phyloP scores from a whole-genome alignment of 164 flowering plant genomes.

The Macadamia integrifolia region DNA sequence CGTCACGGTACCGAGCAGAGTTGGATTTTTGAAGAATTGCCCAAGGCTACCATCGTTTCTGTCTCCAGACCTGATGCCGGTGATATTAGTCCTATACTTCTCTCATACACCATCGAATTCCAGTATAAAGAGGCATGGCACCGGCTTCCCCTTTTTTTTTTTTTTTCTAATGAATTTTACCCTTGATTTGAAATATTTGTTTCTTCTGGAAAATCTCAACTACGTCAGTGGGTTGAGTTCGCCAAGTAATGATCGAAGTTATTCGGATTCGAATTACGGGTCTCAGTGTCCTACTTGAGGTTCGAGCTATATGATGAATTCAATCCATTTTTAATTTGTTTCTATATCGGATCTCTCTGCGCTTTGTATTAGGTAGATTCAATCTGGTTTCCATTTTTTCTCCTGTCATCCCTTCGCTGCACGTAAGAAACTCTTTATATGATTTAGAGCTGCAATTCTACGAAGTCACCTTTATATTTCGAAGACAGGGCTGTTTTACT shows the following conservation, averaged over 20 bases:
- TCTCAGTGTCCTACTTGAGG: too few relatives aligned
- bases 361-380: too few relatives aligned
- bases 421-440: too few relatives aligned
- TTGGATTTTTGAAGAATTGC: conserved; percentile 4
- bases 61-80: conserved; percentile 94
- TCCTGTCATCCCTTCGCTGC: too few relatives aligned
- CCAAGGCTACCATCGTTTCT: conserved; percentile 64
- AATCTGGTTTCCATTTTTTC: too few relatives aligned
- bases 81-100: conserved; percentile 81
- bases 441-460: not conserved
- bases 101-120: conserved; percentile 81
- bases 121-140: conserved; percentile 67
- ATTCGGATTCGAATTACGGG: not conserved
- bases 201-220: not conserved
- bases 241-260: not conserved
- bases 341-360: not conserved
- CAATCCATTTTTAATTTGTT: not conserved
- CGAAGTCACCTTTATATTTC: too few relatives aligned
- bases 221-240: not conserved
- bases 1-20: conserved; percentile 7
- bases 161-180: not conserved
- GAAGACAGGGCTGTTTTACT: too few relatives aligned
- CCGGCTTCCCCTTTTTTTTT: not conserved
- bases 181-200: not conserved
- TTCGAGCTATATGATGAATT: too few relatives aligned